Base-by-base conservation (phyloP, 345 rosid species). In the Euphorbia pulcherrima region DNA sequence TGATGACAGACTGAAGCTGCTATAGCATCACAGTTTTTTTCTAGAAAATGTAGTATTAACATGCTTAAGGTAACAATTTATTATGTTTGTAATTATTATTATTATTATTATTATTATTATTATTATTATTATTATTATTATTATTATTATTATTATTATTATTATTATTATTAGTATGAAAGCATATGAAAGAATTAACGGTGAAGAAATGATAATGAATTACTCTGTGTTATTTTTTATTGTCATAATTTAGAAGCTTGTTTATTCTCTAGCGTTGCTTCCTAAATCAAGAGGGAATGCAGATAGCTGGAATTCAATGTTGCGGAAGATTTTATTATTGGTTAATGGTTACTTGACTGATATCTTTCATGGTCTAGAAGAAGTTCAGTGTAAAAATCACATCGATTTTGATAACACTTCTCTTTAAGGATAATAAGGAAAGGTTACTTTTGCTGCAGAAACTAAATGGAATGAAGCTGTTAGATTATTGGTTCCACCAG, bases 221-320 rank as follows among this genome's bases (percentile, higher is more conserved):
- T 71, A 55, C 67, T 54, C 41, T 40, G 8, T 70, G 33, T 73
- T 65, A 41, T 44, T n/a, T 56, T 60, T 72, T 57, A 33, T 69
- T 56, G 59, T 81, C 48, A 28, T 58, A 24, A 46, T 76, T 68
- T 90, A 94, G 99, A 89, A 87, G 70, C 82, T 88, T 77, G 86
- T 85, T 50, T 76, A 74, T 79, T 91, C 87, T 72, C 83, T 94
- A 46, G 90, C 97, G 52, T 78, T 87, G 72, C 95, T 94, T 69
- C 99, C 99, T 18, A 87, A 83, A 82, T 80, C 85, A 24, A 91
- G 76, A 80, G 97, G 96, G 61, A 90, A 88, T 74, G 91, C 77
- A 56, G 82, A 80, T 55, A 83, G 85, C 79, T 94, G 99, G 99
- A 77, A 77, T 64, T 65, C 84, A 78, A 75, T 85, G 83, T 80